Conservation (phyloP, 2,329 filamentous ascomycete species). For the Alternaria rosae region DNA sequence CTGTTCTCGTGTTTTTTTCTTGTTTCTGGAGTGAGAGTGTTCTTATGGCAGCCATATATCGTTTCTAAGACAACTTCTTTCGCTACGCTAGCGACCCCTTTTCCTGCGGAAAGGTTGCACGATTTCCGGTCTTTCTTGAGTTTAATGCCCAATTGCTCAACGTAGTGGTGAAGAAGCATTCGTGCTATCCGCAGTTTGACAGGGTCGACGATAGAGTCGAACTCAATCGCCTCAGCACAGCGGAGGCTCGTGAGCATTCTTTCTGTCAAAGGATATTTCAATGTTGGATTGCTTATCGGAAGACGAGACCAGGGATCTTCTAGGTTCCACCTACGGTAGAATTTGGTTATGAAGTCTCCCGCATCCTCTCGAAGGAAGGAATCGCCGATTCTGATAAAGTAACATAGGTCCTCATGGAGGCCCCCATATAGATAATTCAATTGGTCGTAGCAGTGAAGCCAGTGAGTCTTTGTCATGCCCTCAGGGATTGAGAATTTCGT, state of each 20-base stretch:
- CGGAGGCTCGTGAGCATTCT: constrained; percentile 9
- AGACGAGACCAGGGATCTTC: constrained; percentile 9
- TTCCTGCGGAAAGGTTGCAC: not conserved
- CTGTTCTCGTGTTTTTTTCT: constrained; percentile 2
- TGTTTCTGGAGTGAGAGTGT: not conserved
- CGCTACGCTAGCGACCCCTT: not conserved
- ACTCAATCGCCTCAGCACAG: not conserved
- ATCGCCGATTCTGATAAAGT: not conserved
- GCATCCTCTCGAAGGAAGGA: constrained; percentile 2
- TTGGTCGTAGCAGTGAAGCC: constrained; percentile 4
- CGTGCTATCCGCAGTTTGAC: not conserved
- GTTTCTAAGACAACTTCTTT: constrained; percentile 5
- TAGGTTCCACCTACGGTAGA: constrained; percentile 8
- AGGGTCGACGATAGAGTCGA: constrained; percentile 3
- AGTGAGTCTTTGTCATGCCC: constrained; percentile 1
- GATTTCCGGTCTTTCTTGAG: constrained; percentile 1
- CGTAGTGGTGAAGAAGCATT: constrained; percentile 1
- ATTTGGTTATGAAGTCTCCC: constrained; percentile 4
- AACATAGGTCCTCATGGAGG: not conserved
- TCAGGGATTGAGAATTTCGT: not conserved
- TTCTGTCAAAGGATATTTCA: not conserved
- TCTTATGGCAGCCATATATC: constrained; percentile 9
- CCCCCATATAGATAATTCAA: constrained; percentile 3
- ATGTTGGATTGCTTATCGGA: constrained; percentile 5
- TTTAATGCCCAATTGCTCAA: not conserved